These are phyloP conservation scores for Leccinum subrobustum DNA, from an alignment of 1,284 basidiomycete species.

Conservation along the genomic window DNA sequence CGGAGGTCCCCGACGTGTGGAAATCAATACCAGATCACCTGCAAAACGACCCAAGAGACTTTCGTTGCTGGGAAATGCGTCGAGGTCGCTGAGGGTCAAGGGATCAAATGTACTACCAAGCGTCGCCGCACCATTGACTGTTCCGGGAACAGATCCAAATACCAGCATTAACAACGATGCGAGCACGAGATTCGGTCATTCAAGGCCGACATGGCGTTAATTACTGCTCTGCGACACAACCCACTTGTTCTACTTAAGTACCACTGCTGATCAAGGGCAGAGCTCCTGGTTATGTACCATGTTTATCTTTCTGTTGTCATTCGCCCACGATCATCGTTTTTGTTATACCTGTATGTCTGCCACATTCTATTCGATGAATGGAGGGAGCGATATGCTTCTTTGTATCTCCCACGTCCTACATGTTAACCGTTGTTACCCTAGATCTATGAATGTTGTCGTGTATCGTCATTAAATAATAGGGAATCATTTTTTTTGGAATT, in stretches of 20 bases:
- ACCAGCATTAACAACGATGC: conserved; percentile 27
- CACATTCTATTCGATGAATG: conserved; percentile 11
- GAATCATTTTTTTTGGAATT: conserved; percentile 3
- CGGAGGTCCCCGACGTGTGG: conserved; percentile 39
- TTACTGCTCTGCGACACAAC: background rate
- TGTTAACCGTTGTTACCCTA: conserved; percentile 27
- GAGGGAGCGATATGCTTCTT: conserved; percentile 9
- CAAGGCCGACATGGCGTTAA: conserved; percentile 33
- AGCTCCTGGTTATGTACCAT: conserved; percentile 22
- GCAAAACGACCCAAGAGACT: conserved; percentile 62
- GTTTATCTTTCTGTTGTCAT: conserved; percentile 12
- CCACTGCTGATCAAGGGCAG: conserved; percentile 11
- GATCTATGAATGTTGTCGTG: conserved; percentile 27
- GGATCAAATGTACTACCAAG: conserved; percentile 21
- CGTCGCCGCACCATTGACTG: conserved; percentile 15
- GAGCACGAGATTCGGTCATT: conserved; percentile 18
- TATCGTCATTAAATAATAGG: conserved; percentile 21
- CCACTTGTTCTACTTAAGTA: conserved; percentile 2
- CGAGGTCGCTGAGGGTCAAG: conserved; percentile 31
- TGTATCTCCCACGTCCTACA: conserved; percentile 14
- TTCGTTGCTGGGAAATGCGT: conserved; percentile 46
- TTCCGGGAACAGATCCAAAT: conserved; percentile 30
- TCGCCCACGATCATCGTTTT: conserved; percentile 14
- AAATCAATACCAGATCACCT: conserved; percentile 51
- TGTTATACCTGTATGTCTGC: conserved; percentile 22